phyloP scores from a whole-genome alignment of 768 basidiomycete species.

The Basidioascus undulatus region DNA sequence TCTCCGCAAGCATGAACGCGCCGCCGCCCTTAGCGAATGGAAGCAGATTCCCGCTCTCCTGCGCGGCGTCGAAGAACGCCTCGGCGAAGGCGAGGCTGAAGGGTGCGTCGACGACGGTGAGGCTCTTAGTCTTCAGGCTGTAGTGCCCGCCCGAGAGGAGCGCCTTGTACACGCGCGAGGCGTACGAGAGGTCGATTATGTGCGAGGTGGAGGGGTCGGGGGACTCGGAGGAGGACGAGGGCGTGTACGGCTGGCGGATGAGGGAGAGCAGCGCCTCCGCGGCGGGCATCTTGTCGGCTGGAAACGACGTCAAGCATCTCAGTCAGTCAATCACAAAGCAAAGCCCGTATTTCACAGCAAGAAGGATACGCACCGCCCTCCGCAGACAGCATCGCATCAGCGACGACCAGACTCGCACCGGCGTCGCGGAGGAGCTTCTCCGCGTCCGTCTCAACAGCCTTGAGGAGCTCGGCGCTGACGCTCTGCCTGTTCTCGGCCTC shows the following conservation, averaged over 20 bases:
- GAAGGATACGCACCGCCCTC: conserved; percentile 45
- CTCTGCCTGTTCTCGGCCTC: conserved; percentile 45
- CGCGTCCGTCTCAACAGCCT: conserved; percentile 40
- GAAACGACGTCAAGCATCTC: neutral
- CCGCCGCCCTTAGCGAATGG: conserved; percentile 14
- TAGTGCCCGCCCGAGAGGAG: conserved; percentile 81
- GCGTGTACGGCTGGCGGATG: conserved; percentile 24
- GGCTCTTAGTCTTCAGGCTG: conserved; percentile 31
- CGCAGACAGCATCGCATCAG: conserved; percentile 61
- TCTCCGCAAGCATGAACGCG: conserved; percentile 15
- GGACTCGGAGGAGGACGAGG: conserved; percentile 33
- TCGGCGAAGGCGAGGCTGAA: conserved; percentile 12
- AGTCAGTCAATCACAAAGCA: neutral
- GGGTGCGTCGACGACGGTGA: conserved; percentile 21
- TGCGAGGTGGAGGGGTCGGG: conserved; percentile 29
- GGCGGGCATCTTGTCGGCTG: conserved; percentile 42
- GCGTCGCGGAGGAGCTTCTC: conserved; percentile 43
- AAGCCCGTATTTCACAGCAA: neutral
- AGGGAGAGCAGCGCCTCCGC: conserved; percentile 35
- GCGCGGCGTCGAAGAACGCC: conserved; percentile 13
- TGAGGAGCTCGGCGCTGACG: conserved; percentile 49
- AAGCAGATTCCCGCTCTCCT: conserved; percentile 13
- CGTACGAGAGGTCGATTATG: conserved; percentile 56
- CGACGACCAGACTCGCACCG: conserved; percentile 49
- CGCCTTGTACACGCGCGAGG: conserved; percentile 63